Evolutionary conservation across 768 basidiomycete genomes (phyloP).

Genomic region (Cystobasidiopsis lactophilus): DNA sequence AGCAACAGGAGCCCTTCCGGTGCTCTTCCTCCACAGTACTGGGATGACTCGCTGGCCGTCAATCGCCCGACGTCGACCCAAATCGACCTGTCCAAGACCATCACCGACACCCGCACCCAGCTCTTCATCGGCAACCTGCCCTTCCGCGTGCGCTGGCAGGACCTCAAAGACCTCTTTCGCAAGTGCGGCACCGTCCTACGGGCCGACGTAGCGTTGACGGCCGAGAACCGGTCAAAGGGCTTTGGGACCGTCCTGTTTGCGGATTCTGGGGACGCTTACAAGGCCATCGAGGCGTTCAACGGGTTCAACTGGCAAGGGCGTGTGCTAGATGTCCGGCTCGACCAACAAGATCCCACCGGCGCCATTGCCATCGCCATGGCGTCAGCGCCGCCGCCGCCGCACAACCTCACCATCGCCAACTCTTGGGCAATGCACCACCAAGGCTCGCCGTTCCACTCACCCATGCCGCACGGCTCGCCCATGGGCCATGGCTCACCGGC

Average conservation of each 20-base stretch:
- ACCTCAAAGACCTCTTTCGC: slow-evolving; percentile 91
- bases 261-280: slow-evolving; percentile 76
- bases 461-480: neutral
- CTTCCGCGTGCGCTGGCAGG: slow-evolving; percentile 95
- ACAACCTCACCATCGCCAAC: slow-evolving; percentile 3
- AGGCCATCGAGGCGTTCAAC: slow-evolving; percentile 76
- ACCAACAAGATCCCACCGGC: slow-evolving; percentile 20
- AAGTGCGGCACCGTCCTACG: slow-evolving; percentile 74
- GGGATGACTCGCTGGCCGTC: neutral
- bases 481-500: no score
- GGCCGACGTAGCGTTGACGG: slow-evolving; percentile 29
- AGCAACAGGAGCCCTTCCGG: no score
- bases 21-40: neutral
- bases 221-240: slow-evolving; percentile 47
- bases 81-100: neutral
- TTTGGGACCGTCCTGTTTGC: slow-evolving; percentile 85
- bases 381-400: slow-evolving; percentile 13
- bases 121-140: slow-evolving; percentile 93
- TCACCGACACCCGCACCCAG: slow-evolving; percentile 65
- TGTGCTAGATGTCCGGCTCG: slow-evolving; percentile 21
- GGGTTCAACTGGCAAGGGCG: slow-evolving; percentile 21
- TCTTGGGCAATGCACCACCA: neutral
- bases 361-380: slow-evolving; percentile 18
- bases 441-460: neutral
- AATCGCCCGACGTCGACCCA: neutral